Base-by-base conservation (phyloP, 2,329 filamentous ascomycete genomes). In the Fusarium mexicanum region DNA sequence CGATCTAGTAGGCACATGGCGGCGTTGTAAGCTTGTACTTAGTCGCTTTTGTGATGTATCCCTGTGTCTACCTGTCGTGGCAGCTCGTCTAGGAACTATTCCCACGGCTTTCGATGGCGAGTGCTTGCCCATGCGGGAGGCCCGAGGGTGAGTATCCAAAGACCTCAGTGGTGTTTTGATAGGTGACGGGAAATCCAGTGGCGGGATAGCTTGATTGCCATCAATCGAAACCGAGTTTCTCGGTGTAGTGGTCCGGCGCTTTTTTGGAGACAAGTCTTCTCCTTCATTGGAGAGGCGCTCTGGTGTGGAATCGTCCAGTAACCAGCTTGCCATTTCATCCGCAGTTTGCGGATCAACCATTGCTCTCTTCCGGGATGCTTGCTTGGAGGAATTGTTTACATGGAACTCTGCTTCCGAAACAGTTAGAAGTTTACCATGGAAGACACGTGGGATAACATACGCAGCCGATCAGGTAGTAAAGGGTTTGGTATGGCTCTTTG, bases 261-360 rank as follows among this genome's bases (percentile, higher is more conserved):
- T 71, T 20, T 63, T 60, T 37, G 58, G 61, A 24, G 64, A 62
- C 41, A 48, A 37, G 31, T 66, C 55, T 33, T 57, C 41, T 29
- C 51, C 40, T 6, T 46, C 62, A 18, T 54, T 48, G 22, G 72
- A 67, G 29, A 59, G 57, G 16, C 64, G 47, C 26, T 64, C 63
- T 10, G 58, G 40, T 18, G 61, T 72, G 33, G 76, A 77, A 58
- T 79, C 76, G 14, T 80, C 79, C 8, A 81, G 59, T 5, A 81
- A 59, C 37, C 76, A 77, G 37, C 80, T 82, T n/a, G 79, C 80
- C 60, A 81, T 77, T 55, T 77, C 74, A 12, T 80, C 77, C 26
- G 79, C 71, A 50, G 43, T 68, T n/a, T 59, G 60, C 12, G 43
- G 66, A 29, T 61, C 51, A 18, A 37, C 35, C 41, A 66, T 61